Base-by-base conservation (phyloP, 2,329 filamentous ascomycete species). In the Penicillium italicum region DNA sequence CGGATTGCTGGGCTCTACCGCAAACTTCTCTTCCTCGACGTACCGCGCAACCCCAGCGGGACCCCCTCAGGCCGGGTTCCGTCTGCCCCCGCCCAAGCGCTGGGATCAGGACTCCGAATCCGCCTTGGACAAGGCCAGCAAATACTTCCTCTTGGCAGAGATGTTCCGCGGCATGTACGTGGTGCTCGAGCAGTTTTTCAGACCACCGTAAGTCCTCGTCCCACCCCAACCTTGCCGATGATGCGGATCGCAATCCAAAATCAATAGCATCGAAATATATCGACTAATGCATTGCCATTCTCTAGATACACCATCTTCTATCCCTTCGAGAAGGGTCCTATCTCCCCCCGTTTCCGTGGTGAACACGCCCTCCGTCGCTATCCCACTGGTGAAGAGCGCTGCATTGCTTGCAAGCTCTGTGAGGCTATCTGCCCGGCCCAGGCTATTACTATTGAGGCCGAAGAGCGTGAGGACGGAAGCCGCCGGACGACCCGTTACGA, bases 341-440 rank as follows among this genome's bases (percentile, higher is more conserved):
- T 99, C 74, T 97, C 92, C 34, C 94, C 94, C 59, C 89, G 94
- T 67, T 99, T 99, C 86, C 90, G 94, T 76, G 94, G 94, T 74
- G 94, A 99, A 78, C 94, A 99, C 80, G 94, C 94, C 65, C 84
- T 99, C 62, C 87, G 94, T 76, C 86, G 94, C 71, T 99, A 99
- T 77, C 94, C 94, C 30, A 95, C 93, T 3, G 94, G 94, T 65
- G 94, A 99, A 80, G 94, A 99, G 81, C 89, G 94, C 68, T 99
- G 94, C 82, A 99, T 99, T 77, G 94, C 94, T 67, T 99, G 94
- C 89, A 99, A 99, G 83, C 87, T 99, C 57, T 99, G 94, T 80
- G 94, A 99, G 80, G 94, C 94, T 68, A 89, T 97, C 72, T 99
- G 94, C 84, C 94, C 94, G 40, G 94, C 94, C 55, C 90, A 96